Conservation (phyloP, 805 yeast species). For the Torulaspora gathmanii region DNA sequence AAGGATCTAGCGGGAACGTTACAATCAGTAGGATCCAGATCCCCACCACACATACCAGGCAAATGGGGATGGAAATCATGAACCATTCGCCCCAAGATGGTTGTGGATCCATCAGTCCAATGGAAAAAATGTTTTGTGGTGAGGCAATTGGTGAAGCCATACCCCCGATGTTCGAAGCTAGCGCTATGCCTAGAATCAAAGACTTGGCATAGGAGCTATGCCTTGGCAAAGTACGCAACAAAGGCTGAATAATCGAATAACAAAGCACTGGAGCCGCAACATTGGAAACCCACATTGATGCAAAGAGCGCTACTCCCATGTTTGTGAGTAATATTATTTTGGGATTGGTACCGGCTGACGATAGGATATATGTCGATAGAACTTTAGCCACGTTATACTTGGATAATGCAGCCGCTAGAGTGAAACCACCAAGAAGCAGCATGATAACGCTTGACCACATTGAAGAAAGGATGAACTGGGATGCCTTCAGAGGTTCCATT, state of each 20-base stretch:
- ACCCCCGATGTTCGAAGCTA: conserved; percentile 92
- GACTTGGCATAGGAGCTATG: conserved; percentile 76
- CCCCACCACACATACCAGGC: conserved; percentile 53
- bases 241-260: conserved; percentile 85
- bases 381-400: conserved; percentile 85
- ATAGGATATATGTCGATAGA: conserved; percentile 73
- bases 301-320: conserved; percentile 80
- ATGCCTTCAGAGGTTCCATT: conserved; percentile 58
- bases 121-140: conserved; percentile 91
- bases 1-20: conserved; percentile 54
- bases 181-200: conserved; percentile 82
- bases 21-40: conserved; percentile 71
- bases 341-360: conserved; percentile 84
- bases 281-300: conserved; percentile 93
- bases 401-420: conserved; percentile 90
- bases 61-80: conserved; percentile 76
- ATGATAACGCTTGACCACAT: conserved; percentile 97
- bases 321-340: conserved; percentile 67
- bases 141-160: conserved; percentile 97
- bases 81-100: conserved; percentile 95
- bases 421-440: conserved; percentile 87
- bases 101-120: conserved; percentile 79
- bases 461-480: conserved; percentile 66
- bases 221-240: conserved; percentile 76
- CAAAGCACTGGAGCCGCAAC: conserved; percentile 97